These are phyloP conservation scores for Macrotyloma uniflorum DNA, from an alignment of 306 rosid genomes.

Conservation along the genomic window DNA sequence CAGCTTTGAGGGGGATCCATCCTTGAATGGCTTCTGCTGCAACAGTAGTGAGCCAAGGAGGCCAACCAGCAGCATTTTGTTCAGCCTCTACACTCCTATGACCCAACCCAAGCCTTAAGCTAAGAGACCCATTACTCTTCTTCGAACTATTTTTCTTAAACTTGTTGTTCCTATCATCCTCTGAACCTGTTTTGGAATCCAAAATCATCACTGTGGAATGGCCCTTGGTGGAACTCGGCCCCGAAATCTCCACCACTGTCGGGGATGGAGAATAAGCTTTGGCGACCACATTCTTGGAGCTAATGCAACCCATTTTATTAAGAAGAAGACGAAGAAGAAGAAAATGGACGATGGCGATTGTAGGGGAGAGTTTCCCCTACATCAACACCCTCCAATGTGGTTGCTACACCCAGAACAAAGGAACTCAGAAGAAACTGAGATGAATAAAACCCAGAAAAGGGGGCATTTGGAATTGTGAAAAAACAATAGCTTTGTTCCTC, in stretches of 20 bases:
- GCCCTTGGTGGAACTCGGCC: constrained; percentile 16
- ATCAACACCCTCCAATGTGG: constrained; percentile 50
- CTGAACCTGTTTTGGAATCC: constrained; percentile 44
- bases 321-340: not conserved
- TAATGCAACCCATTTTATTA: constrained; percentile 87
- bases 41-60: constrained; percentile 81
- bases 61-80: constrained; percentile 98
- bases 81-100: constrained; percentile 69
- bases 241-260: not conserved
- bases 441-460: constrained; percentile 26
- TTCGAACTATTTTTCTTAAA: constrained; percentile 48
- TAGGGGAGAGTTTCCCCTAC: constrained; percentile 55
- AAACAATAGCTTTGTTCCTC: constrained; percentile 7
- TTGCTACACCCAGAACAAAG: constrained; percentile 13
- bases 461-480: constrained; percentile 27
- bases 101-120: constrained; percentile 59
- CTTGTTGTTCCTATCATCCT: constrained; percentile 39
- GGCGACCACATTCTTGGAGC: constrained; percentile 58
- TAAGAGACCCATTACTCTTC: constrained; percentile 45
- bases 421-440: constrained; percentile 15
- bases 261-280: not conserved
- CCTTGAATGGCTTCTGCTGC: constrained; percentile 93
- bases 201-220: constrained; percentile 20
- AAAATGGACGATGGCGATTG: constrained; percentile 53
- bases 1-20: constrained; percentile 95